Percentiles rank a stretch among this genome's conserved stretches.
Conservation (phyloP, 345 rosid genomes). For the Arabis alpina region DNA sequence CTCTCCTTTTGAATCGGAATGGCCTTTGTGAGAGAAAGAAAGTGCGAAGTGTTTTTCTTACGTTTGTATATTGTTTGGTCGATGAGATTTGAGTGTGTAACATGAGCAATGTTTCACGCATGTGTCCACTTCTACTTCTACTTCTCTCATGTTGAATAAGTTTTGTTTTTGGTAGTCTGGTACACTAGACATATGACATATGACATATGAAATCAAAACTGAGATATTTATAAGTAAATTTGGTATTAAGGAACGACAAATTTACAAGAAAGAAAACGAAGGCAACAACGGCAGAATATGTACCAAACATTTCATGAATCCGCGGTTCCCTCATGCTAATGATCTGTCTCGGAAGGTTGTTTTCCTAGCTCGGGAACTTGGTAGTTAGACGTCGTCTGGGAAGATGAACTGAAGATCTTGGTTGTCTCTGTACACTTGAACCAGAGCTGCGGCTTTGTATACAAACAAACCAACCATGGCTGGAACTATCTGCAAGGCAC, state of each 20-base stretch:
- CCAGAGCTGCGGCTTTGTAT: slow-evolving; percentile 94
- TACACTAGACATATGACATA: neutral
- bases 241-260: neutral
- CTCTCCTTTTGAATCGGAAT: neutral
- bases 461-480: slow-evolving; percentile 93
- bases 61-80: neutral
- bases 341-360: no score
- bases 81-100: slow-evolving; percentile 15
- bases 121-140: neutral
- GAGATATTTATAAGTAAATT: neutral
- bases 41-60: neutral
- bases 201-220: neutral
- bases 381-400: slow-evolving; percentile 57
- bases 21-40: slow-evolving; percentile 11
- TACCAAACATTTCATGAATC: slow-evolving; percentile 2
- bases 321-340: neutral
- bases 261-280: slow-evolving; percentile 1
- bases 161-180: neutral
- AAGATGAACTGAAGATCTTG: slow-evolving; percentile 73
- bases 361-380: neutral
- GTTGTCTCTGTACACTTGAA: slow-evolving; percentile 93
- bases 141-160: neutral
- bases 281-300: neutral
- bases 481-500: slow-evolving; percentile 64
- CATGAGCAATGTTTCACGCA: slow-evolving; percentile 15